Conservation (phyloP, 2,329 filamentous ascomycete genomes). For the Monosporascus ibericus region DNA sequence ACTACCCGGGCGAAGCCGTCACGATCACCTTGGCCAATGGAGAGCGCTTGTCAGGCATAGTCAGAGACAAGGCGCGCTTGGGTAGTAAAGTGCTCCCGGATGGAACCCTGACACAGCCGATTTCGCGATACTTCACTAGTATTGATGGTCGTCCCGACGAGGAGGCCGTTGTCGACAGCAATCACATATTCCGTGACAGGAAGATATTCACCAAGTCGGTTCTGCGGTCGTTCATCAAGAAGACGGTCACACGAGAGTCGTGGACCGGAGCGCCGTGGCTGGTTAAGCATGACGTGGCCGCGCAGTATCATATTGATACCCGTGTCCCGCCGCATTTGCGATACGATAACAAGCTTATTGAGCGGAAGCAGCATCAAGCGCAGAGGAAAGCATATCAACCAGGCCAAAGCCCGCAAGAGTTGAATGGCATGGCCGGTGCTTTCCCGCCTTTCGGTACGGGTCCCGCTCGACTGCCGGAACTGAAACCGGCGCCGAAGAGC, state of each 20-base stretch:
- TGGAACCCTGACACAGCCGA: constrained; percentile 63
- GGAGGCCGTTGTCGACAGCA: constrained; percentile 73
- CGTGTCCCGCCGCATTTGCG: constrained; percentile 76
- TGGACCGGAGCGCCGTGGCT: constrained; percentile 98
- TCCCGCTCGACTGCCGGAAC: constrained; percentile 58
- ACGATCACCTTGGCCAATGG: constrained; percentile 64
- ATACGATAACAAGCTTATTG: constrained; percentile 71
- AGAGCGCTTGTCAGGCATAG: constrained; percentile 65
- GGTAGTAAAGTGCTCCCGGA: constrained; percentile 56
- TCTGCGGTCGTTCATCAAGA: constrained; percentile 88
- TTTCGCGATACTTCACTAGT: constrained; percentile 75
- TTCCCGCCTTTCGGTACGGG: constrained; percentile 30
- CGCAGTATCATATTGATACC: constrained; percentile 79
- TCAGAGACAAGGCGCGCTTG: constrained; percentile 82
- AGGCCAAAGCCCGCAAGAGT: constrained; percentile 29
- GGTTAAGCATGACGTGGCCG: constrained; percentile 80
- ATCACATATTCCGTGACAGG: constrained; percentile 78
- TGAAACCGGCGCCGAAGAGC: constrained; percentile 67
- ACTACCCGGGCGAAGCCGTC: constrained; percentile 83
- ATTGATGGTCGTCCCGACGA: constrained; percentile 61
- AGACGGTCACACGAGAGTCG: constrained; percentile 82
- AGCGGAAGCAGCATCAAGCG: constrained; percentile 66
- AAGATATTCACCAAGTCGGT: constrained; percentile 94
- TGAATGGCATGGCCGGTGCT: constrained; percentile 28
- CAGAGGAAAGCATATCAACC: constrained; percentile 53